A percentile compares a stretch with the other conserved stretches of the same genome.
Conservation (phyloP, 768 basidiomycete genomes). For the Mycena olivaceomarginata region DNA sequence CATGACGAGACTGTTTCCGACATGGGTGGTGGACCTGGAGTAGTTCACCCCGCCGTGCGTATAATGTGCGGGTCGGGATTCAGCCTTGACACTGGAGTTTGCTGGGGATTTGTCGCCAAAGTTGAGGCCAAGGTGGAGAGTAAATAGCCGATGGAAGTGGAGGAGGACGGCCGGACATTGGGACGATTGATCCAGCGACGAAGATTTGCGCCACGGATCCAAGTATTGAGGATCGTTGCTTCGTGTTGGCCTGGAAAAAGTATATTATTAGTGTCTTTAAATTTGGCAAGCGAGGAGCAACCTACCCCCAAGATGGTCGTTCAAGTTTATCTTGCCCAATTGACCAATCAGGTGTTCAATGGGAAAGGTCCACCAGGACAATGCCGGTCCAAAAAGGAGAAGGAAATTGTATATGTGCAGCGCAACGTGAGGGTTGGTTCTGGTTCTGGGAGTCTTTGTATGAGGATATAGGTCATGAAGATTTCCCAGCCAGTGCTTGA, state of each 20-base stretch:
- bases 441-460: conserved; percentile 37
- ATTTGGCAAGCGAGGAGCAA: background rate
- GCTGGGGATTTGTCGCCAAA: no score
- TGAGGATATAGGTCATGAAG: conserved; percentile 50
- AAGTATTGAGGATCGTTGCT: no score
- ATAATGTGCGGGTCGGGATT: no score
- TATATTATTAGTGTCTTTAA: no score
- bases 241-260: no score
- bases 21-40: no score
- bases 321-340: conserved; percentile 55
- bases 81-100: no score
- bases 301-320: conserved; percentile 52
- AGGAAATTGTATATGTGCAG: conserved; percentile 59
- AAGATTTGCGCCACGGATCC: no score
- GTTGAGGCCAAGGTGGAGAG: background rate
- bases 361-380: no score
- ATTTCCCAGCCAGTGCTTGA: conserved; percentile 1
- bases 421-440: conserved; percentile 13
- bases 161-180: conserved; percentile 33
- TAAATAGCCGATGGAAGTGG: conserved; percentile 24
- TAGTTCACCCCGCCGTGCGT: no score
- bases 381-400: conserved; percentile 51
- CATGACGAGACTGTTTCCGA: no score
- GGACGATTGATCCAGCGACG: conserved; percentile 45
- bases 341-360: conserved; percentile 54